Percentiles rank a stretch among this genome's conserved stretches.
Evolutionary conservation across 306 rosid species (phyloP).

Genomic region (Mimosa bimucronata): DNA sequence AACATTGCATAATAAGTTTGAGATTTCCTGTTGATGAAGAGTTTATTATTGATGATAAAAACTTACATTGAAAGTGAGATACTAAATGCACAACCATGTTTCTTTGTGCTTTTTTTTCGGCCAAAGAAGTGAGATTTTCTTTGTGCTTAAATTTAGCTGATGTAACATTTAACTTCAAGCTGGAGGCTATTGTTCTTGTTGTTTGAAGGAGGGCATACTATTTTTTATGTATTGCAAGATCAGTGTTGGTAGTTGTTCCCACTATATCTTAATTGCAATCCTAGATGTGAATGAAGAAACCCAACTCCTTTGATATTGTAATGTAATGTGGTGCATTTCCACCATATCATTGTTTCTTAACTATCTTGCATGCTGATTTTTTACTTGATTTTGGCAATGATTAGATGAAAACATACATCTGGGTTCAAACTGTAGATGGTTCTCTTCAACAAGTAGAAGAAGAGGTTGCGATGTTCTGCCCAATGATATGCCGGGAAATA

Average conservation of each 20-base stretch:
- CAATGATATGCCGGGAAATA: conserved; percentile 82
- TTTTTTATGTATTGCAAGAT: not conserved
- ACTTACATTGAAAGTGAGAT: not conserved
- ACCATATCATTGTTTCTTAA: conserved; percentile 7
- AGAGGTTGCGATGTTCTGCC: conserved; percentile 95
- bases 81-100: not conserved
- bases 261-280: conserved; percentile 6
- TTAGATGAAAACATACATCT: conserved; percentile 82
- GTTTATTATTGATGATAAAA: not conserved
- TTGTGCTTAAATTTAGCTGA: not conserved
- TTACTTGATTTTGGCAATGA: conserved; percentile 34
- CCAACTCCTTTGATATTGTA: not conserved
- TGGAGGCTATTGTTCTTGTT: not conserved
- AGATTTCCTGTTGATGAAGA: not conserved
- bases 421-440: conserved; percentile 90
- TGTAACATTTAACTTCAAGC: not conserved
- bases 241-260: not conserved
- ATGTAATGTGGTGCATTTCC: not conserved
- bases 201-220: not conserved
- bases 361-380: conserved; percentile 33
- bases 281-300: conserved; percentile 5
- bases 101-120: conserved; percentile 22
- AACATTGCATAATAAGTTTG: not conserved
- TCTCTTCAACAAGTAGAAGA: conserved; percentile 92
- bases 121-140: not conserved